phyloP scores from a whole-genome alignment of 2,329 filamentous ascomycete species.

The Aspergillus awamori region DNA sequence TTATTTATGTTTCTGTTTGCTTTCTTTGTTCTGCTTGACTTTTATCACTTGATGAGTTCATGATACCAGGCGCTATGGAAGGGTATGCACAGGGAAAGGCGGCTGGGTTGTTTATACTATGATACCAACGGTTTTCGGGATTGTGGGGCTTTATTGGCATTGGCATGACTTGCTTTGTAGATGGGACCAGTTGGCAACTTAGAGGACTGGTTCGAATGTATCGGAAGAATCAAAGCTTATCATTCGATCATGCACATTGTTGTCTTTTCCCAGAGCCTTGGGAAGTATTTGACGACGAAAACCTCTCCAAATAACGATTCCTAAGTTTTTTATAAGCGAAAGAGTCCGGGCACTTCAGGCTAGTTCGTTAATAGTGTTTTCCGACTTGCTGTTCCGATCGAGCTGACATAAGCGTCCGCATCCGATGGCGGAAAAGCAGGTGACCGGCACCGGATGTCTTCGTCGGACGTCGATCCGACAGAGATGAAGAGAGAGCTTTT shows the following conservation, averaged over 20 bases:
- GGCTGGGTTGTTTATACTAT: neutral
- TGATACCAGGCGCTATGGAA: slow-evolving; percentile 1
- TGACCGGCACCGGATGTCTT: neutral
- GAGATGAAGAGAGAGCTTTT: neutral
- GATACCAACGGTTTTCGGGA: neutral
- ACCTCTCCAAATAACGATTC: no score
- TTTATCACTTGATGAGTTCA: neutral
- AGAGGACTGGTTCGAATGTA: neutral
- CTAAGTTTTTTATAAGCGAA: no score
- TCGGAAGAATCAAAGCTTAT: neutral
- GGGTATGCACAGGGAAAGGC: neutral
- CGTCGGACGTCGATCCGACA: neutral
- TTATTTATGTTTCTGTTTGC: neutral
- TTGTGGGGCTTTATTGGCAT: neutral
- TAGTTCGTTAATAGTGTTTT: slow-evolving; percentile 8
- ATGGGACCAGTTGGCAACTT: neutral
- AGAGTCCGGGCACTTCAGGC: neutral
- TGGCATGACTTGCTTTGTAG: neutral
- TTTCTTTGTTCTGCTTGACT: neutral
- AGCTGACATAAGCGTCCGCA: slow-evolving; percentile 27
- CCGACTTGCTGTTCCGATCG: slow-evolving; percentile 25
- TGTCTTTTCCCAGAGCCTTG: no score
- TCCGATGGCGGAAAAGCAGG: slow-evolving; percentile 18
- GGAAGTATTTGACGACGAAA: no score
- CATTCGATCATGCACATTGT: neutral